phyloP scores from a whole-genome alignment of 1,284 basidiomycete species.

The Boletus austroedulis region DNA sequence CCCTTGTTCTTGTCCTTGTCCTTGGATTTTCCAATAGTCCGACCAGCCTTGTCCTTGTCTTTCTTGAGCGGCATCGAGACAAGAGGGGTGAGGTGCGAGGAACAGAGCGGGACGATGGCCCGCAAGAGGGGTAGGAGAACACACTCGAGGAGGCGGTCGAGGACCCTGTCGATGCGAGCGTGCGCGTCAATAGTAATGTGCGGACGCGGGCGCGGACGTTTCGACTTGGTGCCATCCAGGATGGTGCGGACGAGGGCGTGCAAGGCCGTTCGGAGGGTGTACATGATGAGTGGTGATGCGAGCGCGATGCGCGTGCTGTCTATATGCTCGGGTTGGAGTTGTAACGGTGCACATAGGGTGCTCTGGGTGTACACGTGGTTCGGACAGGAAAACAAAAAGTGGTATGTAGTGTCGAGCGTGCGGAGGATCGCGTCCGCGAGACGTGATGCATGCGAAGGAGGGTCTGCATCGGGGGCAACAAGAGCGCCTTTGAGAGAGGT shows the following conservation, averaged over 20 bases:
- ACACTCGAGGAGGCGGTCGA: slow-evolving; percentile 21
- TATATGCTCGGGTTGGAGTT: slow-evolving; percentile 12
- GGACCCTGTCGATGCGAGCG: slow-evolving; percentile 17
- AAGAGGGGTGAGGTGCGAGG: slow-evolving; percentile 16
- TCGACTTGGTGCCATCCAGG: slow-evolving; percentile 13
- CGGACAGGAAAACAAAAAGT: slow-evolving; percentile 25
- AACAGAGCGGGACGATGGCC: slow-evolving; percentile 21
- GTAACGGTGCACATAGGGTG: not conserved
- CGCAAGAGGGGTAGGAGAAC: slow-evolving; percentile 26
- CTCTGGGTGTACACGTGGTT: not conserved
- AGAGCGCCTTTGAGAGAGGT: slow-evolving; percentile 23
- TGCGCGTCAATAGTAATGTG: slow-evolving; percentile 1
- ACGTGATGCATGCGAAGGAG: slow-evolving; percentile 5
- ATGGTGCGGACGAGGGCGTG: slow-evolving; percentile 15
- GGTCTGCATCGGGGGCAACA: slow-evolving; percentile 8
- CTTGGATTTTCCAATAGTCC: not conserved
- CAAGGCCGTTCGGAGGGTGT: slow-evolving; percentile 20
- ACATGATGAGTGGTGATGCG: slow-evolving; percentile 25
- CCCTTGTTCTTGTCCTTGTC: slow-evolving; percentile 8
- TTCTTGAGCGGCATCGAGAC: slow-evolving; percentile 5
- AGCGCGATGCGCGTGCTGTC: slow-evolving; percentile 22
- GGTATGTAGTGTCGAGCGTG: slow-evolving; percentile 16
- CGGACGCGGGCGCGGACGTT: slow-evolving; percentile 6
- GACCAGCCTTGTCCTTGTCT: slow-evolving; percentile 5
- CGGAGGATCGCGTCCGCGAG: slow-evolving; percentile 24